Evolutionary conservation across 495 filamentous ascomycete genomes (phyloP), one percentile per base, ranked within the genome.

Genomic region (Penicillium lagena): DNA sequence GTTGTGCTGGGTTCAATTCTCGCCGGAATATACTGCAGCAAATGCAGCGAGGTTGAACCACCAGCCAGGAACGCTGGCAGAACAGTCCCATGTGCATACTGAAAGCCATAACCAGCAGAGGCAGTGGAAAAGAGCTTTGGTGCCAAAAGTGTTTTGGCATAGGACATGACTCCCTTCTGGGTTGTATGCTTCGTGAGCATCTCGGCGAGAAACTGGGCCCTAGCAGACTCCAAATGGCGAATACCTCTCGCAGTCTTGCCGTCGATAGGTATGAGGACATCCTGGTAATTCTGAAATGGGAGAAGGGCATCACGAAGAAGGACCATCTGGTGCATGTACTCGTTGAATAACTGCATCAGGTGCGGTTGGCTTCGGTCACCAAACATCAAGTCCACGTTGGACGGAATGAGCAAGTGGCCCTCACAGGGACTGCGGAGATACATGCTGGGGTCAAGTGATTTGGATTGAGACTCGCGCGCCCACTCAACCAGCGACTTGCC

Each of bases 291-390:
- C 37, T 53, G 37, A 37, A 65, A 67, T 1, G 62, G 64, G 1
- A 67, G 38, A 3, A 67, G 50, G 7, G 52, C 48, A 41, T 65
- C 62, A 9, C 64, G 62, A 0, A 67, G 52, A 12, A 65, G 47
- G 5, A 65, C 51, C 53, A 65, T 63, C 42, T 65, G 62, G 44
- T 65, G 62, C 51, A 63, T 55, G 29, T 60, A 67, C 37, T 65
- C 62, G 42, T 65, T 65, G 45, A 51, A 59, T 1, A 65, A 40
- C 28, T 66, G 63, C 60, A 68, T 66, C 12, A 64, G 49, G 15
- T 56, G 53, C 1, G 48, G 42, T 12, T 46, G 17, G 41, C 49
- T 56, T 28, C 62, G 50, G 12, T 42, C 40, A n/a, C 62, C 60
- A 28, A 58, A 56, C 51, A 68, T 47, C 1, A 68, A 49, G 27